These are phyloP conservation scores for Rhizopus delemar DNA, from an alignment of 371 early-diverging fungal species.

Conservation along the genomic window DNA sequence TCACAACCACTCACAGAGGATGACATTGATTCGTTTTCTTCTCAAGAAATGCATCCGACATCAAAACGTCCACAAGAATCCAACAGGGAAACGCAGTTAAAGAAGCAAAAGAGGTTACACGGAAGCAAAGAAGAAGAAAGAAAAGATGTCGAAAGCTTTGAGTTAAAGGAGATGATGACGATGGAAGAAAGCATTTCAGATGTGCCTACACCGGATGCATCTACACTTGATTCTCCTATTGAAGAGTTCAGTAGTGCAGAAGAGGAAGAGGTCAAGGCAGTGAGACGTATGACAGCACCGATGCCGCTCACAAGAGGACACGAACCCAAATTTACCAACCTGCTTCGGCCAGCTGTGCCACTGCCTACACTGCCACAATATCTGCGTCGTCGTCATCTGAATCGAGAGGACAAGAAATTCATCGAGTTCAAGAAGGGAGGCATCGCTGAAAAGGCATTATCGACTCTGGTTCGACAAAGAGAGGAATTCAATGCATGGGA, in stretches of 20 bases:
- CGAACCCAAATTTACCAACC: neutral
- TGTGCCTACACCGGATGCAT: neutral
- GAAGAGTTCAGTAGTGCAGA: neutral
- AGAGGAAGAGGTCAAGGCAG: neutral
- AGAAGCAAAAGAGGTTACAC: too few relatives aligned
- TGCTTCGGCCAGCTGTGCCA: neutral
- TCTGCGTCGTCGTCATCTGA: neutral
- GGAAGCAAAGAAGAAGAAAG: too few relatives aligned
- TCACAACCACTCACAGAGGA: neutral
- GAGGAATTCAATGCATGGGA: slow-evolving; percentile 11
- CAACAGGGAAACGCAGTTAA: too few relatives aligned
- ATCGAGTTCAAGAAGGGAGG: slow-evolving; percentile 6
- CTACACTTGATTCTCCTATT: neutral
- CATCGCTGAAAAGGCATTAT: slow-evolving; percentile 10
- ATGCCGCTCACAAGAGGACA: neutral
- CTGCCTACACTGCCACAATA: neutral
- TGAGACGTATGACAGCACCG: too few relatives aligned
- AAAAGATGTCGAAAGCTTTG: neutral
- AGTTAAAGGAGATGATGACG: neutral
- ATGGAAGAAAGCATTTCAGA: neutral
- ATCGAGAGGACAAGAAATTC: neutral
- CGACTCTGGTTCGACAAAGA: neutral
- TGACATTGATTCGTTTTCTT: neutral
- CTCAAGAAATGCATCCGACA: neutral
- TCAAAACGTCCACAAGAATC: too few relatives aligned